These are phyloP conservation scores for Artomyces pyxidatus DNA, from an alignment of 768 basidiomycete species.

Conservation along the genomic window DNA sequence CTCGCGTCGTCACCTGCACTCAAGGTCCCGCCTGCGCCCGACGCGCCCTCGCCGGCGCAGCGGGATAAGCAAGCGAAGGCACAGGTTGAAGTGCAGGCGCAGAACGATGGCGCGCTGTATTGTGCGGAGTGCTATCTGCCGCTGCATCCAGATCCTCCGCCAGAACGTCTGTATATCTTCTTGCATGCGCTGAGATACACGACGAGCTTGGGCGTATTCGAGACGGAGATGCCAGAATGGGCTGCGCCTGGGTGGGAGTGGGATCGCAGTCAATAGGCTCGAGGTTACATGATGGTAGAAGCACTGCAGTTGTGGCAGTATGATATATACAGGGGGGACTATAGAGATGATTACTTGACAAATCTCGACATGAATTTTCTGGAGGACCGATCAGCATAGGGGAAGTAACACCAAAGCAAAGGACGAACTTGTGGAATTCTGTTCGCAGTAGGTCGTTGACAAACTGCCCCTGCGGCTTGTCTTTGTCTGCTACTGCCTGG, in stretches of 20 bases:
- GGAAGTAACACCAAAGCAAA: neutral
- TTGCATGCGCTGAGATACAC: constrained; percentile 86
- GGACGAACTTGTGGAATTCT: constrained; percentile 82
- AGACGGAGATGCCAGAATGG: constrained; percentile 89
- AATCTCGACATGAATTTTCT: constrained; percentile 94
- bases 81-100: constrained; percentile 24
- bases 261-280: constrained; percentile 17
- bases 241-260: constrained; percentile 66
- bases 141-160: constrained; percentile 86
- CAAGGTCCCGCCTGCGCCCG: constrained; percentile 13
- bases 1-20: constrained; percentile 6
- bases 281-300: no score
- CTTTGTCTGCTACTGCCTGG: constrained; percentile 74
- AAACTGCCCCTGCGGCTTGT: constrained; percentile 63
- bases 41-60: constrained; percentile 26
- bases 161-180: constrained; percentile 91
- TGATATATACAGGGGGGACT: no score
- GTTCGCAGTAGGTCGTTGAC: constrained; percentile 94
- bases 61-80: constrained; percentile 13
- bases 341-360: constrained; percentile 57
- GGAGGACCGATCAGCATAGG: constrained; percentile 2
- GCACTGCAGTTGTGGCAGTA: no score
- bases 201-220: constrained; percentile 72
- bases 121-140: constrained; percentile 92
- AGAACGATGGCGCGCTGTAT: constrained; percentile 38